Evolutionary conservation across 2,329 filamentous ascomycete species (phyloP), one percentile per base, ranked within the genome.

Genomic region (Hyphodiscus sp.): DNA sequence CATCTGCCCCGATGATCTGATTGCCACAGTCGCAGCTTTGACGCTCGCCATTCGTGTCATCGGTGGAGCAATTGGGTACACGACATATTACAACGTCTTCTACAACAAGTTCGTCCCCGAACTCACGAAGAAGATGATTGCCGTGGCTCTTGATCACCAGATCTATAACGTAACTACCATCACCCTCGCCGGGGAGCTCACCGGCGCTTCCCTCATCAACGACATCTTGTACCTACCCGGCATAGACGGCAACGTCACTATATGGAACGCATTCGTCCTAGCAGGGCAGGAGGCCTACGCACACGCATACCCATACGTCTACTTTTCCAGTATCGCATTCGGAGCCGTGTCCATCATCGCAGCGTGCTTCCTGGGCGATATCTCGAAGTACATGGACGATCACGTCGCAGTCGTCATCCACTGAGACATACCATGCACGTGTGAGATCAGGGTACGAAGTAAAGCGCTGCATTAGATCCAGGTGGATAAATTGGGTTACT

Each of bases 21-120:
- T 89, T 58, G 85, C 82, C 9, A 87, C 85, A 1, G 76, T 87
- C 46, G 79, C 83, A 1, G 83, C 85, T 6, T 72, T 89, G 20
- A 87, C 85, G 0, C 76, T 88, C 41, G 79, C 82, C n/a, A 80
- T 88, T 59, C 82, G 85, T 41, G 82, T 86, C 52, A 76, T 87
- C 38, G 85, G 85, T 46, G 84, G 84, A 29, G 77, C 79, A 13
- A 78, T 87, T 55, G 84, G 81, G 30, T 86, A 83, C 65, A 76
- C 77, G n/a, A 73, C 79, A 45, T 76, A 75, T 62, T 84, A 74
- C 70, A 80, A 80, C 59, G 71, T 80, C 15, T 77, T 79, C 55
- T 65, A 73, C 52, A 64, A 70, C 51, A 74, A 75, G 58, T 75
- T 67, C 41, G 53, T 63, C 7, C 65, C 63, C 4, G 81, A 53